These are phyloP conservation scores for Trypethelium eluteriae DNA, from an alignment of 495 filamentous ascomycete species.

Conservation along the genomic window DNA sequence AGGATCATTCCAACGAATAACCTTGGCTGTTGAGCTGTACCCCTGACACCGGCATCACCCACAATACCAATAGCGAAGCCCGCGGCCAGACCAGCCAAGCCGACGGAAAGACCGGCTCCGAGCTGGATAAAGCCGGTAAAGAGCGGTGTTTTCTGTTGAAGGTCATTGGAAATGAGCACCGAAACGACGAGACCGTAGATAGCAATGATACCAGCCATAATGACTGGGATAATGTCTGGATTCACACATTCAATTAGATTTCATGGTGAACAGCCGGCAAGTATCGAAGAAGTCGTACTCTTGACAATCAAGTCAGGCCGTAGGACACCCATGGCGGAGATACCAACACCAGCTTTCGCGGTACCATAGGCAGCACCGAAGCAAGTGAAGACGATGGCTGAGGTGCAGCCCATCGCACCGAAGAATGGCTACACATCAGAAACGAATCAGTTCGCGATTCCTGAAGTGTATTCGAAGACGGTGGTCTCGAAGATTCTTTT, in stretches of 20 bases:
- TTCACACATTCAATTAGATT: constrained; percentile 13
- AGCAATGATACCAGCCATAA: constrained; percentile 99
- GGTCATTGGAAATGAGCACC: constrained; percentile 88
- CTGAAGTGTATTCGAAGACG: constrained; percentile 11
- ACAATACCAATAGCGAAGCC: constrained; percentile 99
- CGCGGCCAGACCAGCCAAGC: constrained; percentile 93
- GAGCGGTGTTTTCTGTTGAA: constrained; percentile 73
- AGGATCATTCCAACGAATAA: constrained; percentile 99
- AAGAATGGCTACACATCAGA: constrained; percentile 75
- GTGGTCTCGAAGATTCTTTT: constrained; percentile 17
- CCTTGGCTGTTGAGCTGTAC: constrained; percentile 93
- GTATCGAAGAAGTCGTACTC: constrained; percentile 55
- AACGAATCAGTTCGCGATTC: constrained; percentile 30
- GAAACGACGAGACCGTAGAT: constrained; percentile 99
- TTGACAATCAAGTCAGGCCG: constrained; percentile 97
- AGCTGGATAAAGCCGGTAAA: constrained; percentile 97
- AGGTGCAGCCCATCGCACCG: constrained; percentile 97
- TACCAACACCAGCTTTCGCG: constrained; percentile 98
- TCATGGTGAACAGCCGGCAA: neutral
- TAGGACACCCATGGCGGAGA: constrained; percentile 95
- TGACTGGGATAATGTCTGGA: constrained; percentile 95
- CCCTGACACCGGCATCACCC: constrained; percentile 96
- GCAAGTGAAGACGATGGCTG: constrained; percentile 98
- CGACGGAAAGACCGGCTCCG: constrained; percentile 91
- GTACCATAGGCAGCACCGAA: constrained; percentile 98